Evolutionary conservation across 352 stramenopile species (phyloP).

Genomic region (Halophytophthora batemanensis): DNA sequence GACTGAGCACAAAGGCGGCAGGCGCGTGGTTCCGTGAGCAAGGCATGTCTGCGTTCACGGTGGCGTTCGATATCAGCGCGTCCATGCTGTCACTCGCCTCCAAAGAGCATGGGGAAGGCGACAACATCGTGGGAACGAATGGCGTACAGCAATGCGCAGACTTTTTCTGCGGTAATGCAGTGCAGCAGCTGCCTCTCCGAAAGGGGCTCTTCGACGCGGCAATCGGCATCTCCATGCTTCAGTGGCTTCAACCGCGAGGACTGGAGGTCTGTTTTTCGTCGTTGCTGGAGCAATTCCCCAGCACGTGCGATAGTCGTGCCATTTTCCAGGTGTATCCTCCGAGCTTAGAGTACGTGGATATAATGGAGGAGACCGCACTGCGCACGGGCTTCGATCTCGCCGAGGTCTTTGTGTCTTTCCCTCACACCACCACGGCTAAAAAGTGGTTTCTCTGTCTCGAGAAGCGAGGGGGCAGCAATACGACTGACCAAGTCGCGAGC

Average conservation of each 20-base stretch:
- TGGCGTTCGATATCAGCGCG: constrained; percentile 75
- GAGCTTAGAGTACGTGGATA: constrained; percentile 41
- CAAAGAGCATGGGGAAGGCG: not conserved
- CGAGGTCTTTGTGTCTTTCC: constrained; percentile 68
- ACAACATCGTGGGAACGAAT: not conserved
- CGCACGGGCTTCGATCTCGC: constrained; percentile 45
- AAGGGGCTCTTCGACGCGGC: constrained; percentile 34
- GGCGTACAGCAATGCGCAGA: constrained; percentile 18
- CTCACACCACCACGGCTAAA: constrained; percentile 59
- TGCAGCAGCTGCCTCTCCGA: constrained; percentile 57
- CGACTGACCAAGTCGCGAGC: constrained; percentile 6
- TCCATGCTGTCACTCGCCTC: constrained; percentile 62
- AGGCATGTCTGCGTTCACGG: constrained; percentile 27
- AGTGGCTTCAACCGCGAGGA: constrained; percentile 67
- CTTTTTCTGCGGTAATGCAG: constrained; percentile 71
- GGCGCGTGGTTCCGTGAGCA: constrained; percentile 45
- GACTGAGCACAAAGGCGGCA: constrained; percentile 57
- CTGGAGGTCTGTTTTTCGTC: constrained; percentile 61
- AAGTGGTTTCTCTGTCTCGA: constrained; percentile 73
- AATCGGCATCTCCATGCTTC: constrained; percentile 81
- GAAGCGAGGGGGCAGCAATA: constrained; percentile 12
- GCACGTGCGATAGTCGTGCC: constrained; percentile 12
- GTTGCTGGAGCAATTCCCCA: constrained; percentile 32
- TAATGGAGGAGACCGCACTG: constrained; percentile 53
- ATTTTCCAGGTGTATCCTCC: constrained; percentile 78